phyloP scores from a whole-genome alignment of 2,329 filamentous ascomycete species.

The Botrytis fabae region DNA sequence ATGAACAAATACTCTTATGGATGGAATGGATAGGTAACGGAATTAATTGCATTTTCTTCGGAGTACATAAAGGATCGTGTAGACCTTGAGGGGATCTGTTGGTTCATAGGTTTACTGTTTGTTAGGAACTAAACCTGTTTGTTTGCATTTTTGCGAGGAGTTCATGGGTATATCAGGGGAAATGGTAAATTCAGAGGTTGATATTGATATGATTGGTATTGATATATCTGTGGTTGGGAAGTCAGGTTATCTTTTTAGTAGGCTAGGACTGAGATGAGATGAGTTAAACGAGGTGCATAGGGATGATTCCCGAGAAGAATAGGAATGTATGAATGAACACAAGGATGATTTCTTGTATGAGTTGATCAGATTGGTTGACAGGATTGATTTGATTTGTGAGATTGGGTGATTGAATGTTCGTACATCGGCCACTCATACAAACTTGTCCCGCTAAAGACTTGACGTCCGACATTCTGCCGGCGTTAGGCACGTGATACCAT shows the following conservation, averaged over 20 bases:
- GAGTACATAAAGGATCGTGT: slow-evolving; percentile 3
- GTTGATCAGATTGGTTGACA: not conserved
- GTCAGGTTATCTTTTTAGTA: slow-evolving; percentile 3
- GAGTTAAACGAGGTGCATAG: not conserved
- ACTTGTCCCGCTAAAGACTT: too few relatives aligned
- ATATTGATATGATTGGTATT: slow-evolving; percentile 5
- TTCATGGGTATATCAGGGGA: not conserved
- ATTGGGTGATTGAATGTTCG: not conserved
- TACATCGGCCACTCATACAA: not conserved
- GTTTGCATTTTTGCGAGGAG: slow-evolving; percentile 17
- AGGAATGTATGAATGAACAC: slow-evolving; percentile 2
- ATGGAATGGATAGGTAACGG: slow-evolving; percentile 7
- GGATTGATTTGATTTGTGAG: not conserved
- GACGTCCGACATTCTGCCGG: too few relatives aligned
- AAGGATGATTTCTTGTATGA: not conserved
- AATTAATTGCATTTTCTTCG: slow-evolving; percentile 21
- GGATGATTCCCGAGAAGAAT: not conserved
- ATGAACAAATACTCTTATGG: slow-evolving; percentile 1
- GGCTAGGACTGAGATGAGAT: not conserved
- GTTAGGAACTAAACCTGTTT: not conserved
- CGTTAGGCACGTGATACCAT: too few relatives aligned
- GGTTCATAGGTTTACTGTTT: not conserved
- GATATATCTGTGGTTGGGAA: slow-evolving; percentile 9
- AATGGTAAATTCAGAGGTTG: not conserved
- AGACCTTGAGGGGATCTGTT: not conserved